Base-by-base conservation (phyloP, 768 basidiomycete genomes). In the Omphalotus guepiniiformis region DNA sequence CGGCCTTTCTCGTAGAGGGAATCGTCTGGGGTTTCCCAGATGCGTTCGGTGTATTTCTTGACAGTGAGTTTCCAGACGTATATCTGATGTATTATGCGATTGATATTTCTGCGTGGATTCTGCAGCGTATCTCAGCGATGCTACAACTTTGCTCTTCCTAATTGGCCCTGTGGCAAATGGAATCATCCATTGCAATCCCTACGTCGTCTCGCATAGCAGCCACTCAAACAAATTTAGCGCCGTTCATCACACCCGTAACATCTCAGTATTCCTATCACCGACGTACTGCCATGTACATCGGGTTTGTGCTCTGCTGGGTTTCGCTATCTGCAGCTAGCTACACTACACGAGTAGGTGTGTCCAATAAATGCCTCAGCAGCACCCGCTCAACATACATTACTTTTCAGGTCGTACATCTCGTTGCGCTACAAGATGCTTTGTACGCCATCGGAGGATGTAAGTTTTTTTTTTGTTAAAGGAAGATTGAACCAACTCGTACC, bases 1-100 rank as follows among this genome's bases (percentile, higher is more conserved):
- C 55, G 18, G 57, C 56, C n/a, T 64, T 58, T 26, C 21, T 63
- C 3, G 44, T 59, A 1, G 62, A 61, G 41, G 50, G 53, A 27
- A 52, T 65, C 37, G 56, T 62, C 7, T 65, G 62, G 62, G 58
- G 60, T 12, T 62, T 62, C 42, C 61, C 61, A 18, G 39, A 39
- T 26, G 42, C 64, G 29, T 62, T 48, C 23, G 64, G 63, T 29
- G 48, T 58, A 29, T 57, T 65, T 29, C 54, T 64, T 19, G 49
- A 48, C 28, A 32, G 48, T 49, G 22, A 6, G 37, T 40, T 18
- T 38, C n/a, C n/a, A n/a, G n/a, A n/a, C n/a, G 8, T 40, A 8
- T 40, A 22, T 18, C 22, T 40, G 16, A 8, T 13, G 12, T 26
- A 21, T n/a, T n/a, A n/a, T n/a, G n/a, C n/a, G n/a, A n/a, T n/a